A percentile compares a stretch with the other conserved stretches of the same genome.
phyloP scores from a whole-genome alignment of 768 basidiomycete genomes.

The Leccinum disarticulatum region DNA sequence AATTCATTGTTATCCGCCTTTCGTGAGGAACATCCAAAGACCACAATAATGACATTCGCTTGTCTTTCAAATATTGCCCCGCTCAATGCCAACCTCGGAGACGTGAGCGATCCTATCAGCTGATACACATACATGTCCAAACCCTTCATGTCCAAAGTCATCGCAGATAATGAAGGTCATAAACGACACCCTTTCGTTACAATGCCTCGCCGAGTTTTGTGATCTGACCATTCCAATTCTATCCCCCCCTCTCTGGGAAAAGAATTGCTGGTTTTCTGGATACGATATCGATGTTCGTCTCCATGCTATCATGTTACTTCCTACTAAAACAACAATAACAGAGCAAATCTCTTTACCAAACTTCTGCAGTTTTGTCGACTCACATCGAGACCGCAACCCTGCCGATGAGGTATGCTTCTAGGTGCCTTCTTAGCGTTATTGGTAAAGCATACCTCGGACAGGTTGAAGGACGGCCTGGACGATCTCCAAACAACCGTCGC shows the following conservation, averaged over 20 bases:
- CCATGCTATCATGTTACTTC: conserved; percentile 7
- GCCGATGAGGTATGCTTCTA: conserved; percentile 50
- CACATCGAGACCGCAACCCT: conserved; percentile 60
- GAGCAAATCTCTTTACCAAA: conserved; percentile 43
- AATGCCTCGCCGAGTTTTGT: conserved; percentile 47
- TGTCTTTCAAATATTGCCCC: conserved; percentile 50
- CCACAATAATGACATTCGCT: conserved; percentile 57
- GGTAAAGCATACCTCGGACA: conserved; percentile 14
- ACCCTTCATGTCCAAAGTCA: conserved; percentile 26
- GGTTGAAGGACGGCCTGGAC: conserved; percentile 35
- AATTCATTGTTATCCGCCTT: conserved; percentile 56
- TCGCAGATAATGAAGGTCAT: conserved; percentile 44
- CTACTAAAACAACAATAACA: conserved; percentile 17
- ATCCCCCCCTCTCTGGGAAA: conserved; percentile 44
- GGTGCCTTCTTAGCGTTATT: neutral
- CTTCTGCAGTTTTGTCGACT: conserved; percentile 57
- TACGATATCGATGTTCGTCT: conserved; percentile 21
- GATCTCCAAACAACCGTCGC: conserved; percentile 46
- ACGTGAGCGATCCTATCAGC: conserved; percentile 40
- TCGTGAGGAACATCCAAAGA: conserved; percentile 67
- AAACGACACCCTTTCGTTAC: conserved; percentile 64
- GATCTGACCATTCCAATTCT: conserved; percentile 53
- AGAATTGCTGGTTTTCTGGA: conserved; percentile 27
- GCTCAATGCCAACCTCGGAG: conserved; percentile 33
- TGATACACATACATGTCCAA: conserved; percentile 5